phyloP scores from a whole-genome alignment of 331 rosid genomes.

The Rosa hybrid region DNA sequence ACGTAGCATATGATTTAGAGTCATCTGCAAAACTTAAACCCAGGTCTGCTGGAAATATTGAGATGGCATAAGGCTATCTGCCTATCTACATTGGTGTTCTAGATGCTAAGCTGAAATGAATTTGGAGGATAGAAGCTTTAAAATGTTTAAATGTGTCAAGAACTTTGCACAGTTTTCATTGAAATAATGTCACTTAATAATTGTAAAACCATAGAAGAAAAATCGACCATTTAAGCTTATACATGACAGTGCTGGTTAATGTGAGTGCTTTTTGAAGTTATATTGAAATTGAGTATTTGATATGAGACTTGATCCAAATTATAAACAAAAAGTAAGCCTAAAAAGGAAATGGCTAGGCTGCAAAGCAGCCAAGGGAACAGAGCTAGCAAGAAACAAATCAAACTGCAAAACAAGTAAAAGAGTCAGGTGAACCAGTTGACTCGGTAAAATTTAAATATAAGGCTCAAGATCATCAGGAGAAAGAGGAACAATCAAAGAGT shows the following conservation, averaged over 20 bases:
- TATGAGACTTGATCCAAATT: neutral
- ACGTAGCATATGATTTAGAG: constrained; percentile 17
- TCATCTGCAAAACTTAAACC: neutral
- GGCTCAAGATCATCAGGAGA: neutral
- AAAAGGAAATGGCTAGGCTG: neutral
- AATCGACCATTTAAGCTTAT: neutral
- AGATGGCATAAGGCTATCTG: constrained; percentile 20
- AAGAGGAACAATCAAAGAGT: neutral
- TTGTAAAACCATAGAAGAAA: neutral
- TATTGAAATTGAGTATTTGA: neutral
- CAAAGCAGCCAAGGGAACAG: neutral
- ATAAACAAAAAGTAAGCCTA: constrained; percentile 5
- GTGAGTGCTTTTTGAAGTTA: neutral
- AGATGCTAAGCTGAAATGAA: neutral
- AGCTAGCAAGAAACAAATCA: neutral
- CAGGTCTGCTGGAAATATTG: constrained; percentile 22
- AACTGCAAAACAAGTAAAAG: neutral
- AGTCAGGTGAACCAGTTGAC: neutral
- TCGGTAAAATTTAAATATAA: neutral
- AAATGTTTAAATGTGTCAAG: neutral
- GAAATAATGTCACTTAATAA: neutral
- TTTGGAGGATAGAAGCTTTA: neutral
- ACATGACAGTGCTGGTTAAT: neutral
- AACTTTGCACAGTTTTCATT: neutral
- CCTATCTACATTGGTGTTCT: neutral